phyloP scores from a whole-genome alignment of 169 alveolate genomes.

The Theileria luwenshuni region DNA sequence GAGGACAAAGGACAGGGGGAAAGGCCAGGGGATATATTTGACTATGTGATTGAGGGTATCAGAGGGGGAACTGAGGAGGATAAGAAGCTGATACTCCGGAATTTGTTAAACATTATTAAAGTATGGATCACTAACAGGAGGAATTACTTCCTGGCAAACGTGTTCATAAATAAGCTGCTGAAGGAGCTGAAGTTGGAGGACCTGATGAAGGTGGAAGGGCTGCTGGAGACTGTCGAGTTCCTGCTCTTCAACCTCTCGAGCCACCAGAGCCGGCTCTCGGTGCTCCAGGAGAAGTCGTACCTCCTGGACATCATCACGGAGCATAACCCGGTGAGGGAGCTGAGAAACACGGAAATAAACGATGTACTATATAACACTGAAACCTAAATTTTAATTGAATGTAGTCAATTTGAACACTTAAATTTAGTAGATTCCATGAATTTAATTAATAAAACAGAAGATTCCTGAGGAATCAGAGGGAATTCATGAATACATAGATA shows the following conservation, averaged over 20 bases:
- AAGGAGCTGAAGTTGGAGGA: constrained; percentile 40
- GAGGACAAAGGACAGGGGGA: constrained; percentile 4
- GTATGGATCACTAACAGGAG: constrained; percentile 59
- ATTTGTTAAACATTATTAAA: constrained; percentile 43
- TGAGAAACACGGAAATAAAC: background rate
- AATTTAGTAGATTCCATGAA: background rate
- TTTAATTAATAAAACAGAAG: background rate
- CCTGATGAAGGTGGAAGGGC: constrained; percentile 61
- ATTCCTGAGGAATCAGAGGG: background rate
- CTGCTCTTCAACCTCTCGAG: constrained; percentile 54
- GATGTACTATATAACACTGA: constrained; percentile 48
- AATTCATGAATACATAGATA: background rate
- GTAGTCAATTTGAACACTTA: background rate
- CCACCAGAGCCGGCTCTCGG: constrained; percentile 49
- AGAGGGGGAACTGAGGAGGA: background rate
- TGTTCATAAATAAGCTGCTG: constrained; percentile 43
- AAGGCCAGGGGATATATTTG: constrained; percentile 34
- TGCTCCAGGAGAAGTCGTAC: constrained; percentile 61
- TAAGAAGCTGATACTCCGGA: constrained; percentile 11
- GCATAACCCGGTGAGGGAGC: constrained; percentile 7
- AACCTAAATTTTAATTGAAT: background rate
- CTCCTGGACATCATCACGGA: constrained; percentile 57
- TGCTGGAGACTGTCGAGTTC: constrained; percentile 47
- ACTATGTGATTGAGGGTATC: constrained; percentile 9
- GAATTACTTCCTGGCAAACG: constrained; percentile 51